Evolutionary conservation across 2,329 filamentous ascomycete species (phyloP), one percentile per base, ranked within the genome.

Genomic region (Talaromyces piceae): DNA sequence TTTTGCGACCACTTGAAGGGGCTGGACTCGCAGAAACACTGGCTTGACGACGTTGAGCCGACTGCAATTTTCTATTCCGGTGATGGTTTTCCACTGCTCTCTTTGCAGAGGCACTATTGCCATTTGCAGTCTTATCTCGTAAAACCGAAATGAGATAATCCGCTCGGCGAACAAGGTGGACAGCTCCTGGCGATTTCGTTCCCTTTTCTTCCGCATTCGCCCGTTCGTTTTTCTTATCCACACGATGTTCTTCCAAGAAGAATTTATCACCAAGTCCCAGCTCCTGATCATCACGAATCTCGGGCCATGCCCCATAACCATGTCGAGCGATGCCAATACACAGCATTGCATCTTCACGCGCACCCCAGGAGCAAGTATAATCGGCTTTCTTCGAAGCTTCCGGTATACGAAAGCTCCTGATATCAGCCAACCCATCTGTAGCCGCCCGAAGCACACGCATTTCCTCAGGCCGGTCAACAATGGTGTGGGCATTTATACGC

Each of bases 101-200:
- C 66, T 88, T 90, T 3, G 86, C 87, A 18, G 81, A 81, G 26
- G 80, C 78, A 63, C 66, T 73, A 26, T 66, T 63, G 25, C 73
- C 71, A 56, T 95, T 88, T 55, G 82, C 83, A 2, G 83, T 86
- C 68, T 94, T 89, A 63, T 95, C 88, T 64, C 91, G 89, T 54
- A 98, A 75, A 1, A 98, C 90, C n/a, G 90, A 95, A 37, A 98
- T 78, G 12, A 98, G 79, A 64, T 98, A 98, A 63, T 97, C 93
- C 8, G 91, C 88, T 53, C 93, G 87, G 45, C 93, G 88, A 49
- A 97, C 91, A 41, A 98, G 82, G 66, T 98, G 93, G 25, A 98
- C 93, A 20, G 93, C 91, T n/a, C 93, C 93, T 3, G 93, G 93
- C 2, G 91, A 95, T 63, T 95, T 94, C 30, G 71, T 73, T 25